Conservation (phyloP, 139 green algal genomes). For the Coelastrella sp. region DNA sequence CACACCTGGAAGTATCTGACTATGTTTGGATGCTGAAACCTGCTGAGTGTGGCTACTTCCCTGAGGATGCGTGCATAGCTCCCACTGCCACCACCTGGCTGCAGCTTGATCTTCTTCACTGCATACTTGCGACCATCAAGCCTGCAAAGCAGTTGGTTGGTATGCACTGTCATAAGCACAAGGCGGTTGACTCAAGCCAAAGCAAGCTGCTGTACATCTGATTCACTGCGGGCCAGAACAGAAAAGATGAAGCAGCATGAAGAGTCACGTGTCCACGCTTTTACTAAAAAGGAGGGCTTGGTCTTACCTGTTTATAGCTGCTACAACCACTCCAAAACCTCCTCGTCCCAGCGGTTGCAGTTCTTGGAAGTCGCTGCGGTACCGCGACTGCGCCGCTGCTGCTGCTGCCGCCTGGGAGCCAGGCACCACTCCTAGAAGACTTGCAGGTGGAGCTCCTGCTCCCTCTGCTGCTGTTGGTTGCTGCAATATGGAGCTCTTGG, state of each 20-base stretch:
- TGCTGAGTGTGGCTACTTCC: conserved; percentile 90
- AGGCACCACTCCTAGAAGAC: background rate
- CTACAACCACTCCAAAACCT: conserved; percentile 89
- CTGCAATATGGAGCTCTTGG: background rate
- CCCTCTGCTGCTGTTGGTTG: background rate
- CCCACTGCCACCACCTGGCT: conserved; percentile 43
- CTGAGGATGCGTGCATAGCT: conserved; percentile 81
- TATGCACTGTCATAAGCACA: too few relatives aligned
- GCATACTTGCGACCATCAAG: conserved; percentile 84
- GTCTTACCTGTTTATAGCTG: conserved; percentile 83
- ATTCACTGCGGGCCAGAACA: background rate
- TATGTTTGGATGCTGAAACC: conserved; percentile 92
- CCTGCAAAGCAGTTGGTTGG: too few relatives aligned
- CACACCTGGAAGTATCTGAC: conserved; percentile 93
- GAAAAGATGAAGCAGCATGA: too few relatives aligned
- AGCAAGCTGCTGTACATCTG: background rate
- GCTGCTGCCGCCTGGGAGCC: background rate
- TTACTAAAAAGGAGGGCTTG: too few relatives aligned
- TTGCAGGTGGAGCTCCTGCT: background rate
- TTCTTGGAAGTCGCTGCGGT: conserved; percentile 83
- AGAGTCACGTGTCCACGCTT: too few relatives aligned
- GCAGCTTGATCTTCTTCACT: conserved; percentile 93
- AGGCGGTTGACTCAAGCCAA: too few relatives aligned
- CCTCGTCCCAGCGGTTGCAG: conserved; percentile 82
- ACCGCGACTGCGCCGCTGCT: conserved; percentile 53